Evolutionary conservation across 2,329 filamentous ascomycete species (phyloP).

Genomic region (Diaporthe ampelina): DNA sequence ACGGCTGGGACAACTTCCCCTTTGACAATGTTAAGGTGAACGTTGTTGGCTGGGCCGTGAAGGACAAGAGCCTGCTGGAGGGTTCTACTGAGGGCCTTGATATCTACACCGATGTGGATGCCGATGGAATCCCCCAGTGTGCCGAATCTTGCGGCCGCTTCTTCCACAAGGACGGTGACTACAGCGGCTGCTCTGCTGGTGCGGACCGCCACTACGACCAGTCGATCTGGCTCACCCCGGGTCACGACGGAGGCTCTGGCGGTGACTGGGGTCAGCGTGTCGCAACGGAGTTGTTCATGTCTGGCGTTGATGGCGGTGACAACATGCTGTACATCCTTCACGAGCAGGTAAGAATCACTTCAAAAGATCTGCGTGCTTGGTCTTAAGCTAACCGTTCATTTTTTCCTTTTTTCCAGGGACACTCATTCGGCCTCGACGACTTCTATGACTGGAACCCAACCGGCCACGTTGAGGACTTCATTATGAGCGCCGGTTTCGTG

Average conservation of each 20-base stretch:
- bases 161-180: constrained; percentile 59
- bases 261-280: constrained; percentile 63
- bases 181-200: constrained; percentile 56
- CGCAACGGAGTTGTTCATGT: constrained; percentile 16
- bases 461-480: not conserved
- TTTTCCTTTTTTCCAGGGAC: not conserved
- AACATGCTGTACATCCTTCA: constrained; percentile 53
- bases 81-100: constrained; percentile 47
- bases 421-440: constrained; percentile 15
- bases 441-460: constrained; percentile 8
- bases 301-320: constrained; percentile 1
- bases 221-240: constrained; percentile 62
- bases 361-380: not conserved
- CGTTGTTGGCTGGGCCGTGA: constrained; percentile 13
- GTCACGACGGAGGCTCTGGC: constrained; percentile 58
- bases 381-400: not conserved
- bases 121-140: constrained; percentile 58
- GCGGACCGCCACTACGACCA: constrained; percentile 58
- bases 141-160: constrained; percentile 58
- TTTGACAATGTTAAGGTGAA: not conserved
- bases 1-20: constrained; percentile 21
- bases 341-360: not conserved
- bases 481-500: constrained; percentile 50
- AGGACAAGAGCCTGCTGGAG: constrained; percentile 15
- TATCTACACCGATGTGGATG: constrained; percentile 58